Conservation (phyloP, 1,284 basidiomycete genomes). For the Ceratobasidium sp. region DNA sequence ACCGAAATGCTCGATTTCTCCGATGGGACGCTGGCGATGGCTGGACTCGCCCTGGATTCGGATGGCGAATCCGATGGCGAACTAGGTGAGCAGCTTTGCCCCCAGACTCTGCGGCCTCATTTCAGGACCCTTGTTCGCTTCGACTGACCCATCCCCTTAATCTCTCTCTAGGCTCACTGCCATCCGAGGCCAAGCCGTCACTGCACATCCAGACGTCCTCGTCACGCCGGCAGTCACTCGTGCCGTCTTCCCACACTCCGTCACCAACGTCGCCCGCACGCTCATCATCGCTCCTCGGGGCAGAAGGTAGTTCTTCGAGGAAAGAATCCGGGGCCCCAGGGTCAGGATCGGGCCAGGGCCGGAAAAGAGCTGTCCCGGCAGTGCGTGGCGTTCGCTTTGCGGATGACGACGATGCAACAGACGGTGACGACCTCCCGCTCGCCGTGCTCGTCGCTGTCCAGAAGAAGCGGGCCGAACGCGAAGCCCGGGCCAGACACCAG, state of each 20-base stretch:
- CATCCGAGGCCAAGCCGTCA: background rate
- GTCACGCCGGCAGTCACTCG: conserved; percentile 3
- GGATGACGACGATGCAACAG: conserved; percentile 27
- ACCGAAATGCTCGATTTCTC: conserved; percentile 33
- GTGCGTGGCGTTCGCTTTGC: conserved; percentile 30
- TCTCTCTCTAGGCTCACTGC: background rate
- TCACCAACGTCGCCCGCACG: conserved; percentile 8
- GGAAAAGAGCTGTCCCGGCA: background rate
- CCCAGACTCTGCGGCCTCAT: conserved; percentile 11
- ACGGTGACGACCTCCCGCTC: conserved; percentile 31
- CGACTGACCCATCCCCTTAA: background rate
- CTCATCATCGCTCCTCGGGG: background rate
- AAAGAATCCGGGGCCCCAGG: background rate
- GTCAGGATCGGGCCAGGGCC: background rate
- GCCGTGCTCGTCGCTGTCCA: conserved; percentile 24
- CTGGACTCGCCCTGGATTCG: conserved; percentile 14
- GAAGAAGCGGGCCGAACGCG: conserved; percentile 26
- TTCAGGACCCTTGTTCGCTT: conserved; percentile 5
- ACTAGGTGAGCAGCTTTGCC: background rate
- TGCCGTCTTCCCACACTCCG: background rate
- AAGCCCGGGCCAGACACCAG: conserved; percentile 23
- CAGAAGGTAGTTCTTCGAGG: background rate
- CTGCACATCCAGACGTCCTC: conserved; percentile 8
- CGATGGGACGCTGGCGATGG: conserved; percentile 15
- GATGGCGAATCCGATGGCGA: conserved; percentile 10